Conservation (phyloP, 169 alveolate species). For the Plasmodium yoelii region DNA sequence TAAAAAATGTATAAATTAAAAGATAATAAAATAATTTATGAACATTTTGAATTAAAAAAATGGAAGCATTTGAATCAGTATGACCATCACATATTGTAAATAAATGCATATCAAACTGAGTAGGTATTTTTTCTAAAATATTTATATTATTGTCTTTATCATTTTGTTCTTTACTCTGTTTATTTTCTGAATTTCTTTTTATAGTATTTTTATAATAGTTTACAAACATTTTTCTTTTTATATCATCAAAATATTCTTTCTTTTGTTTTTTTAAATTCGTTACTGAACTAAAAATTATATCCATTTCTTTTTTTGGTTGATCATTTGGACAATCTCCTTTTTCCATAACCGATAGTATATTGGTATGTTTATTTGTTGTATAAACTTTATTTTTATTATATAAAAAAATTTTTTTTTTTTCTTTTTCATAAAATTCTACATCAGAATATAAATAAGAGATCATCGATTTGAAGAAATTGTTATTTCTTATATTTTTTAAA, state of each 20-base stretch:
- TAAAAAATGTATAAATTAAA: constrained; percentile 51
- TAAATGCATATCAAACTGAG: constrained; percentile 54
- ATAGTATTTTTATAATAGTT: constrained; percentile 1
- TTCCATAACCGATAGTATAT: background rate
- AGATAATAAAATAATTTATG: constrained; percentile 56
- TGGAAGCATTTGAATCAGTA: constrained; percentile 46
- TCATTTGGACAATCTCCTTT: background rate
- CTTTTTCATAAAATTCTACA: constrained; percentile 14
- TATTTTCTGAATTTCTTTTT: background rate
- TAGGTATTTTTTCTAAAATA: background rate
- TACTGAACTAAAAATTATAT: too few relatives aligned
- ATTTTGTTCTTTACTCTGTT: background rate
- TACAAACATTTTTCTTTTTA: constrained; percentile 27
- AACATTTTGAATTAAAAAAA: constrained; percentile 39
- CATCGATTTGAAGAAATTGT: background rate
- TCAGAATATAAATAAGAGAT: constrained; percentile 14
- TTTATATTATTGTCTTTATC: background rate
- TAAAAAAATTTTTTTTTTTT: background rate
- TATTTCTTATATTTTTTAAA: background rate
- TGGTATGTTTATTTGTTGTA: background rate
- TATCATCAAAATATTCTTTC: background rate
- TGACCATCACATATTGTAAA: constrained; percentile 76
- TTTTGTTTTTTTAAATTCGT: background rate
- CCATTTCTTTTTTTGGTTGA: background rate
- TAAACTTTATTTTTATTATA: background rate